Evolutionary conservation across 495 filamentous ascomycete species (phyloP), one percentile per base, ranked within the genome.

Genomic region (Penicillium canariense): DNA sequence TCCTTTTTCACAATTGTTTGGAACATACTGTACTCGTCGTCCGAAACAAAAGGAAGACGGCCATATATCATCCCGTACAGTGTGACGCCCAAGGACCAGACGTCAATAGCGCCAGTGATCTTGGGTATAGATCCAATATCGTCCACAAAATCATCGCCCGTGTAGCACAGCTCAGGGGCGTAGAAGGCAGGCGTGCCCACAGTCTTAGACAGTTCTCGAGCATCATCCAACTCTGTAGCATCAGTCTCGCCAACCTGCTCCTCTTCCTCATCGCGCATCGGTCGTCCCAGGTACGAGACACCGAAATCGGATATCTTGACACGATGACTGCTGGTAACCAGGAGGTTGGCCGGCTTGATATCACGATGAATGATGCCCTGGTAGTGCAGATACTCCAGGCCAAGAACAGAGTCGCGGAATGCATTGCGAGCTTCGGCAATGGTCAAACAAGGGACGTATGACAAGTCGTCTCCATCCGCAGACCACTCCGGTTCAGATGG

Each of bases 241-340:
- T 96, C 90, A 12, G 87, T 88, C 68, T 96, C 91, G 14, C 84
- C 87, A 15, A 91, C 76, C 36, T 87, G 84, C 56, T 93, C 90
- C 61, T 88, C 84, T 10, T 85, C 77, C 50, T 92, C 88, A 55
- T 88, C 87, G 49, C 88, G 76, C 53, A 91, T 86, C 0, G 90
- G 88, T 47, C 88, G 83, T 18, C 94, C 95, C 39, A 97, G 85
- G 68, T 97, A 99, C 0, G 94, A 97, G 4, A 99, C 94, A 26
- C 94, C 94, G 73, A 99, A 99, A 66, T 99, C 94, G n/a, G 94
- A 97, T 43, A 99, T 99, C 77, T 97, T 99, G 57, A 96, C 89
- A 11, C 87, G 84, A 62, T 91, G 83, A 59, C 91, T 87, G 52
- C 79, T 81, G 5, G 91, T 96, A 74, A 91, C 88, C 7, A 99